Conservation (phyloP, 306 rosid genomes). For the Trifolium fragiferum region DNA sequence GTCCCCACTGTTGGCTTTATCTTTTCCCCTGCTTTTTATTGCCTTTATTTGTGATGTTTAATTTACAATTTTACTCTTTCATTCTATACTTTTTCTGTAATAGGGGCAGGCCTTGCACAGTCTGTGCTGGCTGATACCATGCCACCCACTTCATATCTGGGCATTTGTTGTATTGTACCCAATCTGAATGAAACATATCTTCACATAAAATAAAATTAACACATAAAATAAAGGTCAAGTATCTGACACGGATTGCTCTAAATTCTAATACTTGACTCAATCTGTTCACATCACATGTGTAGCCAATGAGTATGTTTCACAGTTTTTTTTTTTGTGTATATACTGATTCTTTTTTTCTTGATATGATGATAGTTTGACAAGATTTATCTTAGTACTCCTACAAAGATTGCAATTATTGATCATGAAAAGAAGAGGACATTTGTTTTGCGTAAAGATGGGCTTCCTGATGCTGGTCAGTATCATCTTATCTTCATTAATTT, state of each 20-base stretch:
- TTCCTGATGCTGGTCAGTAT: slow-evolving; percentile 97
- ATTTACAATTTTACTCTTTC: neutral
- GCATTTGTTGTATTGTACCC: neutral
- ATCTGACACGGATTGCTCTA: neutral
- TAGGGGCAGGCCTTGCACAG: neutral
- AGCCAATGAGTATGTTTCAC: slow-evolving; percentile 32
- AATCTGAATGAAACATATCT: slow-evolving; percentile 8
- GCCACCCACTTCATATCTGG: slow-evolving; percentile 14
- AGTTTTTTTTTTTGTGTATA: slow-evolving; percentile 4
- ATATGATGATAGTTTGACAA: slow-evolving; percentile 75
- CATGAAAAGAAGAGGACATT: slow-evolving; percentile 96
- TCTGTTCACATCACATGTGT: slow-evolving; percentile 19
- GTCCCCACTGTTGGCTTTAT: neutral
- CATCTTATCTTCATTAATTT: slow-evolving; percentile 32
- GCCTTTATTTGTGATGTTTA: neutral
- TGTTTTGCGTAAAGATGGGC: slow-evolving; percentile 94
- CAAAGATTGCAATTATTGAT: slow-evolving; percentile 95
- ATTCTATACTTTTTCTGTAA: neutral
- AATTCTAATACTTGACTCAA: slow-evolving; percentile 5
- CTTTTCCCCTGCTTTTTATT: neutral
- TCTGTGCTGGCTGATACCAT: slow-evolving; percentile 11
- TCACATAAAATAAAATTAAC: neutral
- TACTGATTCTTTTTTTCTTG: slow-evolving; percentile 35
- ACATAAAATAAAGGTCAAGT: neutral
- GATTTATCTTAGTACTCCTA: slow-evolving; percentile 92